phyloP scores from a whole-genome alignment of 805 yeast species.

The Vanderwaltozyma tropicalis region DNA sequence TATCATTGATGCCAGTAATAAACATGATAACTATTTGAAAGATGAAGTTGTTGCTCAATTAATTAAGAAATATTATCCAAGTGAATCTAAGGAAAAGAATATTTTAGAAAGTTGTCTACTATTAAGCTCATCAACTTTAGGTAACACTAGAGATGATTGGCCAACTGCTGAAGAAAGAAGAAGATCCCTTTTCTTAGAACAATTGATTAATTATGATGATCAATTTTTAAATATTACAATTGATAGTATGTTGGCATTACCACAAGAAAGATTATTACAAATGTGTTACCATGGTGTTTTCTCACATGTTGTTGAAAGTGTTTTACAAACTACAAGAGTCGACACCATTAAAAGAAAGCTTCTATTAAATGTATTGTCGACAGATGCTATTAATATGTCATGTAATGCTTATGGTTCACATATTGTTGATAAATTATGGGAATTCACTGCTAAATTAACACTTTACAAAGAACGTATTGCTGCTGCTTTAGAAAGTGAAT shows the following conservation, averaged over 20 bases:
- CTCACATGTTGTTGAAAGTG: constrained; percentile 75
- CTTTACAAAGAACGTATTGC: constrained; percentile 84
- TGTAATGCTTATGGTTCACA: constrained; percentile 90
- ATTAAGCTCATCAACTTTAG: constrained; percentile 60
- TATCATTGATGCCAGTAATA: constrained; percentile 54
- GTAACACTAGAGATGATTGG: constrained; percentile 80
- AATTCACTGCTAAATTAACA: constrained; percentile 63
- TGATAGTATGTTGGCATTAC: constrained; percentile 49
- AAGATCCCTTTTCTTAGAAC: constrained; percentile 63
- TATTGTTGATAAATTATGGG: constrained; percentile 76
- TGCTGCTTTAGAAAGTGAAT: constrained; percentile 44
- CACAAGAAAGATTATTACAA: constrained; percentile 50
- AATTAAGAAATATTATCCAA: constrained; percentile 35
- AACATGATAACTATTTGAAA: constrained; percentile 46
- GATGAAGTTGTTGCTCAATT: constrained; percentile 46
- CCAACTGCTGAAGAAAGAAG: constrained; percentile 86
- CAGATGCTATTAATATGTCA: constrained; percentile 48
- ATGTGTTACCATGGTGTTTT: constrained; percentile 87
- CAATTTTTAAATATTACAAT: constrained; percentile 47
- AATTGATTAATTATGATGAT: constrained; percentile 57
- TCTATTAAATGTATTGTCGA: constrained; percentile 54
- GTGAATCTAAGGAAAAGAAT: constrained; percentile 30
- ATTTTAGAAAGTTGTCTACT: constrained; percentile 60
- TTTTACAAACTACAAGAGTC: constrained; percentile 41
- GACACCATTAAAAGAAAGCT: constrained; percentile 50